Evolutionary conservation across 179 eudicot genomes (phyloP), one percentile per base, ranked within the genome.

Genomic region (Patellifolia procumbens): DNA sequence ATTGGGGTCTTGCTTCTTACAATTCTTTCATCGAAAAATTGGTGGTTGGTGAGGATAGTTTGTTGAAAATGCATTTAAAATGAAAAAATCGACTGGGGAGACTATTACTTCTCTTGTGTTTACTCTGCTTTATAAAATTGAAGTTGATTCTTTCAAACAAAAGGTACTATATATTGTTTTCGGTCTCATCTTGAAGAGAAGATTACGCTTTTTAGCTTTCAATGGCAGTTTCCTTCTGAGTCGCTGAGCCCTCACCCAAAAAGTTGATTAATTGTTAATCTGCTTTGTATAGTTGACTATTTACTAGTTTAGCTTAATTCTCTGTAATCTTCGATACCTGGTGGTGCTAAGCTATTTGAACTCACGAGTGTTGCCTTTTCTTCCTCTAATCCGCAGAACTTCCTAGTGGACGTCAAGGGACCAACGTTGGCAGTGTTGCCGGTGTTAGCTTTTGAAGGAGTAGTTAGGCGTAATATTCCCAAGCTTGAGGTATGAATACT

Each of bases 371-470:
- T 58, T 81, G 24, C 39, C 11, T 34, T 73, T 26, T 71, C 22
- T 64, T 76, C 48, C 35, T 67, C 31, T 53, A n/a, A 48, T 45
- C 15, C 52, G 77, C 90, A 95, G 99, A 91, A 91, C 85, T 93
- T 93, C 78, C 85, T 91, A 70, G 90, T 95, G 87, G 99, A 93
- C 84, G 90, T 93, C 82, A 95, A 91, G 86, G 99, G 97, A 70
- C 96, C 99, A 19, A 82, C 91, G 29, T 73, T 95, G 80, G 99
- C 97, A 46, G 85, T 81, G 80, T 84, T 95, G 81, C 98, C 99
- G 56, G 99, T 91, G 46, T 90, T 95, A 69, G 89, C 98, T 61
- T 95, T 95, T 91, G 99, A 95, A 89, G 99, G 99, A 59, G 99
- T 91, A 74, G 91, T 90, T 60, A 87, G 97, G 83, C 91, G 95